Percentiles rank a stretch among this genome's conserved stretches.
Evolutionary conservation across 345 rosid genomes (phyloP).

Genomic region (Populus davidiana): DNA sequence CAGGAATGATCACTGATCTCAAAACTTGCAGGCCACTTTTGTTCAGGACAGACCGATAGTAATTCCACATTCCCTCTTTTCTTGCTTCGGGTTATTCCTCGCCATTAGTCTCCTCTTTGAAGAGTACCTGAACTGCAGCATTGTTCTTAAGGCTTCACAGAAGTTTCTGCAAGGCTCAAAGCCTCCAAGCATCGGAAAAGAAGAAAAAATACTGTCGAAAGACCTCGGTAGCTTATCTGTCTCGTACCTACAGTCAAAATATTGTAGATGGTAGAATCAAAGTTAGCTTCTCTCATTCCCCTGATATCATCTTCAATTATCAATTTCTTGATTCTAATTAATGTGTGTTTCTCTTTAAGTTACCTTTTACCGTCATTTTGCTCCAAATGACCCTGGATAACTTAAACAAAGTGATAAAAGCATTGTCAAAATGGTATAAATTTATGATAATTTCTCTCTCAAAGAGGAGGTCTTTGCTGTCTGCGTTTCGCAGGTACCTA

Average conservation of each 20-base stretch:
- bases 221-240: neutral
- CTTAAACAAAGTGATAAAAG: neutral
- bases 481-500: neutral
- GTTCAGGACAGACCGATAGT: too few species aligned
- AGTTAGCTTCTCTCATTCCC: neutral
- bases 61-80: neutral
- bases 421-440: neutral
- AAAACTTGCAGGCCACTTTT: too few species aligned
- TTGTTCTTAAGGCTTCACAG: neutral
- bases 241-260: neutral
- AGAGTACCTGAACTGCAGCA: neutral
- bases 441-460: neutral
- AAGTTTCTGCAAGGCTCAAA: neutral
- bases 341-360: neutral
- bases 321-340: neutral
- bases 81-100: neutral
- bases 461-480: neutral
- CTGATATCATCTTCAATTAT: neutral
- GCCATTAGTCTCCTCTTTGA: neutral
- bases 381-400: neutral
- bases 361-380: neutral
- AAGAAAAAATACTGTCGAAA: neutral
- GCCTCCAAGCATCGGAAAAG: neutral
- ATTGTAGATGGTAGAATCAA: neutral
- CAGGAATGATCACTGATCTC: too few species aligned